A percentile compares a stretch with the other conserved stretches of the same genome.
phyloP scores from a whole-genome alignment of 441 rosid species.

The Daphne laureola region DNA sequence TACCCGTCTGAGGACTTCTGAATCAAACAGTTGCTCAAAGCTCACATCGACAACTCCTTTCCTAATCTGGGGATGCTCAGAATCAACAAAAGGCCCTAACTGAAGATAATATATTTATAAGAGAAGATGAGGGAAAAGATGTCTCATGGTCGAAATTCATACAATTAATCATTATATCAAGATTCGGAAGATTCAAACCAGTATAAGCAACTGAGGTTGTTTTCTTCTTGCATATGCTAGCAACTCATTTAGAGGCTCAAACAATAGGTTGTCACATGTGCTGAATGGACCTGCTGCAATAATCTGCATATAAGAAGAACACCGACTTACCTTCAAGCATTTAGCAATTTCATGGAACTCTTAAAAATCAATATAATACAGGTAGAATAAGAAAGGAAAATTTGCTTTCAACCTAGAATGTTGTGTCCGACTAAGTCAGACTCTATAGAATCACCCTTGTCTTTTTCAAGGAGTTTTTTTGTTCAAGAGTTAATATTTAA shows the following conservation, averaged over 20 bases:
- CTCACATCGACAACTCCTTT: conserved; percentile 56
- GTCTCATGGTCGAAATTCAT: no score
- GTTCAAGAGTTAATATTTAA: no score
- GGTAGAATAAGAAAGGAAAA: no score
- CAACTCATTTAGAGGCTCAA: conserved; percentile 88
- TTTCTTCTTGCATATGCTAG: conserved; percentile 70
- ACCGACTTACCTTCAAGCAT: conserved; percentile 9
- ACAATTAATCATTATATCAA: neutral
- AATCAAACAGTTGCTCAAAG: conserved; percentile 54
- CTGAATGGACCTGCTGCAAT: conserved; percentile 93
- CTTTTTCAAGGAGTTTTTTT: no score
- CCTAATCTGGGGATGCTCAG: conserved; percentile 73
- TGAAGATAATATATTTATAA: conserved; percentile 23
- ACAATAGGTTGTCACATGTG: conserved; percentile 72
- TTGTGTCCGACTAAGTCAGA: no score
- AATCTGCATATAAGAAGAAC: conserved; percentile 26
- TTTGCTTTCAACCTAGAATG: no score
- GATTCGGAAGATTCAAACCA: conserved; percentile 32
- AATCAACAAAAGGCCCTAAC: conserved; percentile 90
- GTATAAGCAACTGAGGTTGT: conserved; percentile 69
- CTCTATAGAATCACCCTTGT: no score
- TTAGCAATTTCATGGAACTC: conserved; percentile 4
- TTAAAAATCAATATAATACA: neutral
- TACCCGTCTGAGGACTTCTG: conserved; percentile 68
- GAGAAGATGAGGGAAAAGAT: no score